Conservation (phyloP, 2,329 filamentous ascomycete genomes). For the Sclerotinia minor region DNA sequence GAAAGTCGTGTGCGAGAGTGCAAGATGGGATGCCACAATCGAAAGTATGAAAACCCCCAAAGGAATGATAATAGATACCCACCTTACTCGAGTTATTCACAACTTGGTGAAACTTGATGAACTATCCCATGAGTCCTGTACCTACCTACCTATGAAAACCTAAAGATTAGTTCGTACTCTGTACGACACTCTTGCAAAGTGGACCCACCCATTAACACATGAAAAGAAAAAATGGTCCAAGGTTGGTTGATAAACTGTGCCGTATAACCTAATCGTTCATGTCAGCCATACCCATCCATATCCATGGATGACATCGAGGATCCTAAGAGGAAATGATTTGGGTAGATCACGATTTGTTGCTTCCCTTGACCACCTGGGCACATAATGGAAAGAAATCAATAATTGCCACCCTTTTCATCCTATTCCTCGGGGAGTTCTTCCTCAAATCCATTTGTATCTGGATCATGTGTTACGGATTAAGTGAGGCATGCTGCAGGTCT, state of each 20-base stretch:
- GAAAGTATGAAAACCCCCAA: not conserved
- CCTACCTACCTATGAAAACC: not conserved
- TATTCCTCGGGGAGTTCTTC: not conserved
- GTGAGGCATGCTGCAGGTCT: slow-evolving; percentile 24
- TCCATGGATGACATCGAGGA: not conserved
- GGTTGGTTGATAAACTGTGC: not conserved
- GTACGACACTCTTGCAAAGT: not conserved
- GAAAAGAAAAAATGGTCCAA: not conserved
- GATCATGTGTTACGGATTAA: slow-evolving; percentile 20
- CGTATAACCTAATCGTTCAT: not conserved
- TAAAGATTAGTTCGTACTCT: not conserved
- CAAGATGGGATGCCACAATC: not conserved
- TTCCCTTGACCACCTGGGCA: not conserved
- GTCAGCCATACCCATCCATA: not conserved
- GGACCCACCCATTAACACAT: not conserved
- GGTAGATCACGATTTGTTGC: not conserved
- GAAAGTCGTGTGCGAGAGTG: not conserved
- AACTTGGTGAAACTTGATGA: no score
- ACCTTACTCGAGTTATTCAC: no score
- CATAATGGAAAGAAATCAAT: slow-evolving; percentile 5
- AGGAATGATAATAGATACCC: not conserved
- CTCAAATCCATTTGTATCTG: slow-evolving; percentile 10
- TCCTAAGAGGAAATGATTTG: not conserved
- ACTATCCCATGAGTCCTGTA: not conserved
- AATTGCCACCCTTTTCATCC: not conserved